Evolutionary conservation across 2,329 filamentous ascomycete species (phyloP).

Genomic region (Fusarium sp.): DNA sequence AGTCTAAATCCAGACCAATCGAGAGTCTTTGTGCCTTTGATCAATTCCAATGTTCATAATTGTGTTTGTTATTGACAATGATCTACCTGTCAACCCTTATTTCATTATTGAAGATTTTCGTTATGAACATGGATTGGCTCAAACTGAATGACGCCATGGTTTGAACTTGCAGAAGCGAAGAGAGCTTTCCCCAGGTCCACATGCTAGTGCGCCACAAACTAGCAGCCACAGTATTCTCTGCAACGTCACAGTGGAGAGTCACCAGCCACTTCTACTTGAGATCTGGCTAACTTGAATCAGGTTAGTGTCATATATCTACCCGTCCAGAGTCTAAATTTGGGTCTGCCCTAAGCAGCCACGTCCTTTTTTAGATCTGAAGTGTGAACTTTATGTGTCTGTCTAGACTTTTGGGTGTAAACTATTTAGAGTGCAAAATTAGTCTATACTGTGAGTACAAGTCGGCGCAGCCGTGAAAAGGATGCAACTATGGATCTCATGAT

Average conservation of each 20-base stretch:
- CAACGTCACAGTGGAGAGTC: slow-evolving; percentile 29
- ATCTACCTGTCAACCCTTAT: slow-evolving; percentile 15
- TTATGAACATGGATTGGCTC: slow-evolving; percentile 30
- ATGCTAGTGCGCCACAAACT: slow-evolving; percentile 16
- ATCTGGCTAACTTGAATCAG: not conserved
- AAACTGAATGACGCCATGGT: slow-evolving; percentile 26
- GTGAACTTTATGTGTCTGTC: slow-evolving; percentile 8
- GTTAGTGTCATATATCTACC: slow-evolving; percentile 27
- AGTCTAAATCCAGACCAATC: slow-evolving; percentile 4
- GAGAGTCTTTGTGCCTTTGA: not conserved
- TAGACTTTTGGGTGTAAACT: slow-evolving; percentile 9
- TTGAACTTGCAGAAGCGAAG: slow-evolving; percentile 31
- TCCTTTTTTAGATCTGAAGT: slow-evolving; percentile 22
- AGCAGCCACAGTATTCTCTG: slow-evolving; percentile 16
- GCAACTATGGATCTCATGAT: not conserved
- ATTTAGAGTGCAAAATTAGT: slow-evolving; percentile 11
- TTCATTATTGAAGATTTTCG: slow-evolving; percentile 27
- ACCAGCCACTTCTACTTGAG: slow-evolving; percentile 34
- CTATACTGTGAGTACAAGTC: slow-evolving; percentile 33
- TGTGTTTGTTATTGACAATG: not conserved
- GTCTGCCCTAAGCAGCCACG: slow-evolving; percentile 34
- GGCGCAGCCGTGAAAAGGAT: not conserved
- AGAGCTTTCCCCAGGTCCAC: slow-evolving; percentile 34
- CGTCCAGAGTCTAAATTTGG: slow-evolving; percentile 41
- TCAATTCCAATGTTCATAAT: not conserved